Conservation (phyloP, 805 yeast species). For the Kazachstania bromeliacearum region DNA sequence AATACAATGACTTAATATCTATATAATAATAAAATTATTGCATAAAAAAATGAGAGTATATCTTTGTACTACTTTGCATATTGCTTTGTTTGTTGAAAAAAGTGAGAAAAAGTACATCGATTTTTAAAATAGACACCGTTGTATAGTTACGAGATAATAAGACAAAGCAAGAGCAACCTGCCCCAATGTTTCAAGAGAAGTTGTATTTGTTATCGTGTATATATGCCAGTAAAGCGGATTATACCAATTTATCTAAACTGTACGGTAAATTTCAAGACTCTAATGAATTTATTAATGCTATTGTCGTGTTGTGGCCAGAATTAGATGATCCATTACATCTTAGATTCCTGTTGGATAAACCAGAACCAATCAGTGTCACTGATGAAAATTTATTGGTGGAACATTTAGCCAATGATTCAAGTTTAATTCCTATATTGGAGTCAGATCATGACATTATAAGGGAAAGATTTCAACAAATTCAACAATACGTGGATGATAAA, state of each 20-base stretch:
- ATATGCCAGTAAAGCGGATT: constrained; percentile 20
- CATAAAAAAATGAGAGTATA: no score
- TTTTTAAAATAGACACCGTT: no score
- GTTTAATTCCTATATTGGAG: constrained; percentile 19
- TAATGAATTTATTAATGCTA: constrained; percentile 12
- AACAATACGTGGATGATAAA: constrained; percentile 10
- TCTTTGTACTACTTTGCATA: no score
- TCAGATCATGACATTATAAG: constrained; percentile 11
- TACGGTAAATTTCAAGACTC: constrained; percentile 7
- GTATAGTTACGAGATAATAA: no score
- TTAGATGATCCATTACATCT: constrained; percentile 18
- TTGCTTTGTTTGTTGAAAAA: no score
- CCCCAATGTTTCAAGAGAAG: constrained; percentile 16
- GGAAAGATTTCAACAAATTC: constrained; percentile 10
- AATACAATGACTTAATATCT: no score
- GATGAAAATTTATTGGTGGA: constrained; percentile 26
- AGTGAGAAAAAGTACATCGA: no score
- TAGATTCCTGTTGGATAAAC: constrained; percentile 9
- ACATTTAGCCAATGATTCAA: constrained; percentile 11
- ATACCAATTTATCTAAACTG: constrained; percentile 5
- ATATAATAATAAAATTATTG: no score
- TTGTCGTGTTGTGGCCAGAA: constrained; percentile 28
- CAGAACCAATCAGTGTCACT: neutral
- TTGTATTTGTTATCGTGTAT: constrained; percentile 17
- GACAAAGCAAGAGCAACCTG: no score